Evolutionary conservation across 1,284 basidiomycete species (phyloP).

Genomic region (Irpex lacteus): DNA sequence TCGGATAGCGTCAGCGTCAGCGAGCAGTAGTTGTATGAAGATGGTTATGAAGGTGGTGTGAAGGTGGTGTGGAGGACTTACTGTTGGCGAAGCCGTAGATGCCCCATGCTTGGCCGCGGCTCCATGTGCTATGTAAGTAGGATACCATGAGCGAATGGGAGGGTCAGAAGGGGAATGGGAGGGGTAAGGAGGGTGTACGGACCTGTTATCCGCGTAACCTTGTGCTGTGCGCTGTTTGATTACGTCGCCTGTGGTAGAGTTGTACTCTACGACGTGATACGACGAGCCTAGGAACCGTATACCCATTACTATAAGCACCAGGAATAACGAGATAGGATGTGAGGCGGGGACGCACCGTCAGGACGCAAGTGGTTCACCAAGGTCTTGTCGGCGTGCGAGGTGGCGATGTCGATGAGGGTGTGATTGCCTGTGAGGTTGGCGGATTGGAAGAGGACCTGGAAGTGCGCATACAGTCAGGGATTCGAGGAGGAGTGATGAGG

Average conservation of each 20-base stretch:
- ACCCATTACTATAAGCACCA: too few species aligned
- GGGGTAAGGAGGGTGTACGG: not conserved
- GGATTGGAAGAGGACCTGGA: slow-evolving; percentile 51
- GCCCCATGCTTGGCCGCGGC: slow-evolving; percentile 69
- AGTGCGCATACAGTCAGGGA: not conserved
- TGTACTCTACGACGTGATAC: slow-evolving; percentile 69
- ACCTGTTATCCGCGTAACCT: slow-evolving; percentile 58
- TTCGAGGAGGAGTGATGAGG: not conserved
- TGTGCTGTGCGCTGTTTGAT: slow-evolving; percentile 55
- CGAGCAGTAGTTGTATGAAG: too few species aligned
- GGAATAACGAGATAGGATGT: not conserved
- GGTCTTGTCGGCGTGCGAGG: slow-evolving; percentile 63
- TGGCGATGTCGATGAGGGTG: slow-evolving; percentile 58
- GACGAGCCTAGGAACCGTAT: slow-evolving; percentile 42
- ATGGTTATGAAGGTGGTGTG: too few species aligned
- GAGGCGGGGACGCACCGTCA: slow-evolving; percentile 43
- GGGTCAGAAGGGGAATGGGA: not conserved
- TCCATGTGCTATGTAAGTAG: slow-evolving; percentile 55
- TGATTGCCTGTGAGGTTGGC: slow-evolving; percentile 54
- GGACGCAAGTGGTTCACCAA: slow-evolving; percentile 61
- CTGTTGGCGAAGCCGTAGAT: slow-evolving; percentile 70
- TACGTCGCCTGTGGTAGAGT: slow-evolving; percentile 58
- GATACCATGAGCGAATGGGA: not conserved
- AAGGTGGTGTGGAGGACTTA: slow-evolving; percentile 28
- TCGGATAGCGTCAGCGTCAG: not conserved